A percentile compares a stretch with the other conserved stretches of the same genome.
Conservation (phyloP, 148 eudicot species). For the Rhododendron henanense region DNA sequence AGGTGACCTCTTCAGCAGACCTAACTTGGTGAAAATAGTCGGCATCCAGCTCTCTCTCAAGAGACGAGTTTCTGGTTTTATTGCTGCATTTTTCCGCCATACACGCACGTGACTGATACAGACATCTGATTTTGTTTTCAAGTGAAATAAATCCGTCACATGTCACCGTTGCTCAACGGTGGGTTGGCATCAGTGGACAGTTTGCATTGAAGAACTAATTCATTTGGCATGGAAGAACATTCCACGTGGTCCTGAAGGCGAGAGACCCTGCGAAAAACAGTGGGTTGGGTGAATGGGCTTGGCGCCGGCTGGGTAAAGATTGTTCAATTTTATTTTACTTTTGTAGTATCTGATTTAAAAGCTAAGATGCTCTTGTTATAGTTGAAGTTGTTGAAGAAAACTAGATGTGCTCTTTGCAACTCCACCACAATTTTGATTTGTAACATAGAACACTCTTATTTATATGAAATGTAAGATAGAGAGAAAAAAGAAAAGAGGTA, state of each 20-base stretch:
- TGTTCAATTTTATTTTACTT: conserved; percentile 18
- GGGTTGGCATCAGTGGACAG: conserved; percentile 14
- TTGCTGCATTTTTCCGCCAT: conserved; percentile 8
- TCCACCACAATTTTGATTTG: conserved; percentile 58
- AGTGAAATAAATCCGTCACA: conserved; percentile 14
- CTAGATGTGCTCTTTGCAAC: conserved; percentile 31
- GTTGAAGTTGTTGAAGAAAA: conserved; percentile 28
- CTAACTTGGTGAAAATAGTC: conserved; percentile 4
- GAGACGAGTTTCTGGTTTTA: not conserved
- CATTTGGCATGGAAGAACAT: conserved; percentile 9
- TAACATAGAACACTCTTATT: conserved; percentile 39
- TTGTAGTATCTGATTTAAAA: conserved; percentile 12
- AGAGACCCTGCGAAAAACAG: not conserved
- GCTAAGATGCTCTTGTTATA: conserved; percentile 28
- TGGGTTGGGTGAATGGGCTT: conserved; percentile 1
- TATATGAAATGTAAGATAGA: conserved; percentile 41
- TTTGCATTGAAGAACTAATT: conserved; percentile 13
- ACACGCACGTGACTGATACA: conserved; percentile 14
- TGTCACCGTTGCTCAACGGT: conserved; percentile 8
- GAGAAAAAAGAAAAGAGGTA: conserved; percentile 16
- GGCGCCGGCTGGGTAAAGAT: conserved; percentile 6
- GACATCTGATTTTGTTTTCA: conserved; percentile 11
- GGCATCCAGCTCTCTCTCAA: not conserved
- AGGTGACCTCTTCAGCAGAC: conserved; percentile 3
- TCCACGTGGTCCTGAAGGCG: not conserved